phyloP scores from a whole-genome alignment of 2,329 filamentous ascomycete genomes.

The Aspergillus aculeatinus region DNA sequence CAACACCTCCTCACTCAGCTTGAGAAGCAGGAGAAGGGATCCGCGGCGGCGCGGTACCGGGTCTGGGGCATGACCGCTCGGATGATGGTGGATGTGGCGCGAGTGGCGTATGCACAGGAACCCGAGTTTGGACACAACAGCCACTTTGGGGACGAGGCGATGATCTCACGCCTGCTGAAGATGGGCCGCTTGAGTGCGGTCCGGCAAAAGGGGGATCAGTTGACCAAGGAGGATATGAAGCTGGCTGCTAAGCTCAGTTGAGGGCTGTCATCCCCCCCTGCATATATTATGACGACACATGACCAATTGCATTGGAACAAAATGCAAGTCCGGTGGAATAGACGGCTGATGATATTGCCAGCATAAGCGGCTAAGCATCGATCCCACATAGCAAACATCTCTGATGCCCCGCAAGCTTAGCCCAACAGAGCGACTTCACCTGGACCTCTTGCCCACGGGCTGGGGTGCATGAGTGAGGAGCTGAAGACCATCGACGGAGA shows the following conservation, averaged over 20 bases:
- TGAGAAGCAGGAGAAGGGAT: constrained; percentile 50
- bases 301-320: background rate
- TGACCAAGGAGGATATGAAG: constrained; percentile 53
- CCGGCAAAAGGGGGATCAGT: constrained; percentile 52
- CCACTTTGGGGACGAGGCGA: constrained; percentile 65
- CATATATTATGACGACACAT: background rate
- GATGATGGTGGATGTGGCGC: constrained; percentile 83
- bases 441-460: too few species aligned
- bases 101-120: constrained; percentile 76
- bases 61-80: constrained; percentile 95
- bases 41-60: constrained; percentile 62
- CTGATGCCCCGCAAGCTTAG: too few species aligned
- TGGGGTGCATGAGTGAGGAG: too few species aligned
- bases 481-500: too few species aligned
- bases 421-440: too few species aligned
- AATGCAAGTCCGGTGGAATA: too few species aligned
- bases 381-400: too few species aligned
- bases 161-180: constrained; percentile 58
- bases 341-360: too few species aligned
- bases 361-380: too few species aligned
- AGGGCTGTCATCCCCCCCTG: background rate
- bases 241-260: constrained; percentile 39
- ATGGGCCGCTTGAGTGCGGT: constrained; percentile 57
- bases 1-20: constrained; percentile 38
- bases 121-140: constrained; percentile 78